Base-by-base conservation (phyloP, 2,329 filamentous ascomycete genomes). In the Penicillium sclerotiorum region DNA sequence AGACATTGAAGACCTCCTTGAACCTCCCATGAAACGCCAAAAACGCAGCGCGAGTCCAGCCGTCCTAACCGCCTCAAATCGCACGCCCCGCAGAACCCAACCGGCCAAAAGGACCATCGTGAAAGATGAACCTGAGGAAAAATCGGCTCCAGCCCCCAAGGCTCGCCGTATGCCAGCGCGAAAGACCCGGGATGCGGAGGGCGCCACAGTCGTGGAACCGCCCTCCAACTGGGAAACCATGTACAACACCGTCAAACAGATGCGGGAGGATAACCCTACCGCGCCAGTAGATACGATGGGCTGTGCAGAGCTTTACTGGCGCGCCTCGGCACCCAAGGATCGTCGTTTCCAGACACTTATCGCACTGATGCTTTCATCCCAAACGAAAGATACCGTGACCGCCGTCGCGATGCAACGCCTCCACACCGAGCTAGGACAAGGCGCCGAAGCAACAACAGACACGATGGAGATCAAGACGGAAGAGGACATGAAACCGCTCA, bases 261-360 rank as follows among this genome's bases (percentile, higher is more conserved):
- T 97, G 91, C 86, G 73, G 73, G 88, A 67, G 67, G 81, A 76
- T 72, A 88, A 81, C 32, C 71, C 81, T 5, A 76, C 73, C 0
- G 94, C 94, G 1, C 89, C 93, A 0, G 94, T 99, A 9, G 94
- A 99, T 70, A 97, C 93, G 0, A 96, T 97, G 92, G 94, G 94
- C 9, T 99, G 94, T 72, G 91, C 73, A 20, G 70, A 77, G 39
- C 60, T 77, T 8, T 70, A 73, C 55, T 76, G 72, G 72, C 68
- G 65, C 6, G 63, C 63, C 0, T 75, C 74, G 1, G 67, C 69
- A 15, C 72, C 73, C 1, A 69, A 76, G 47, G 81, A 87, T 64
- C 84, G 85, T 66, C 82, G 92, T 6, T 92, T 95, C 62, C 92
- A 96, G 64, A 95, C 90, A 3, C 81, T 96, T 23, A 80, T 95